Evolutionary conservation across 2,329 filamentous ascomycete species (phyloP).

Genomic region (Tolypocladium ovalisporum): DNA sequence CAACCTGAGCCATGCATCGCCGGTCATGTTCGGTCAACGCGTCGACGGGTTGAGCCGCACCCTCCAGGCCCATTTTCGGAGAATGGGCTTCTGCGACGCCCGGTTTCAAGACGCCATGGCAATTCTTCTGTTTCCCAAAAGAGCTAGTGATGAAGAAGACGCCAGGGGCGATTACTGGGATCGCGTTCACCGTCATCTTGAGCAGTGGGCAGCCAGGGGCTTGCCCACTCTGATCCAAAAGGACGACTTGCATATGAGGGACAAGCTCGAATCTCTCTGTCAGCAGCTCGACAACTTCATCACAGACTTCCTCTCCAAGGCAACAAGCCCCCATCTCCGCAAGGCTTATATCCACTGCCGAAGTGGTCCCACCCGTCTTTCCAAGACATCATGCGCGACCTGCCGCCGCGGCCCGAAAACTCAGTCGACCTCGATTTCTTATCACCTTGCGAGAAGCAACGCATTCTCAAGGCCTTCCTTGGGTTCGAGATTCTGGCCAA

Average conservation of each 20-base stretch:
- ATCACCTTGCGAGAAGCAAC: neutral
- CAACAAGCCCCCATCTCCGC: neutral
- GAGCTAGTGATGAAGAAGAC: neutral
- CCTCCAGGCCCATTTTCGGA: neutral
- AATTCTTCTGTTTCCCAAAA: neutral
- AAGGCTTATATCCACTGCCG: neutral
- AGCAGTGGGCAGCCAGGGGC: neutral
- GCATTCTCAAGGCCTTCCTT: neutral
- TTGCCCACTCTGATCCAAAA: neutral
- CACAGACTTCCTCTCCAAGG: neutral
- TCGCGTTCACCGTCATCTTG: neutral
- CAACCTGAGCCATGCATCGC: neutral
- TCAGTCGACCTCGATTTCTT: neutral
- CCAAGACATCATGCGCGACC: neutral
- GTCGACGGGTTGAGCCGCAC: neutral
- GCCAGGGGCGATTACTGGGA: neutral
- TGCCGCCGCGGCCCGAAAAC: neutral
- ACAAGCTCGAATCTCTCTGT: neutral
- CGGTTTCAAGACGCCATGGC: neutral
- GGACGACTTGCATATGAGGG: neutral
- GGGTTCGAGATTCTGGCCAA: neutral
- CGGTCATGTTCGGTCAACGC: neutral
- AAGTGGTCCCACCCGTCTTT: neutral
- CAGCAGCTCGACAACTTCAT: neutral
- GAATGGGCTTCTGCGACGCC: neutral